Base-by-base conservation (phyloP, 2,329 filamentous ascomycete species). In the Neocatenulostroma microsporum region DNA sequence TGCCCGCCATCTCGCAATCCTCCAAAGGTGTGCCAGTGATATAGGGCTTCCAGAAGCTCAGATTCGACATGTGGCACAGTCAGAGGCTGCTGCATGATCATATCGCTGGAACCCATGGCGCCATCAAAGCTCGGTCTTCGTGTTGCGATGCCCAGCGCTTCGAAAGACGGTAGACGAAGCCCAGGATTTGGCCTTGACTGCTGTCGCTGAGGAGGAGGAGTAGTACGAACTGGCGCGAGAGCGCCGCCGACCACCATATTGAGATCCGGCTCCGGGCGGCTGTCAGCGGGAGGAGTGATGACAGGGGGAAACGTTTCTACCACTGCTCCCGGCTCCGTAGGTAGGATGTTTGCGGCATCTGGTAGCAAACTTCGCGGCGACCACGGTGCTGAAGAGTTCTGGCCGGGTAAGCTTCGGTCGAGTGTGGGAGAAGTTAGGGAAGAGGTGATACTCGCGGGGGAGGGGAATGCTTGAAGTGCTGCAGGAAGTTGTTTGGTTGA, bases 81-180 rank as follows among this genome's bases (percentile, higher is more conserved):
- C 8, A 12, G 3, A 21, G 11, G 6, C 21, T 11, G 10, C 31
- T 23, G 20, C n/a, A n/a, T n/a, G n/a, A n/a, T n/a, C n/a, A n/a
- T n/a, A n/a, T n/a, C n/a, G n/a, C n/a, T n/a, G n/a, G n/a, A n/a
- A n/a, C n/a, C n/a, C n/a, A n/a, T n/a, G n/a, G n/a, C n/a, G n/a
- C n/a, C n/a, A n/a, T n/a, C n/a, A n/a, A n/a, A n/a, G n/a, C n/a
- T n/a, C n/a, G n/a, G n/a, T n/a, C n/a, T n/a, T 30, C 68, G 66
- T 33, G 62, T 59, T 35, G 64, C 63, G 40, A 72, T 72, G 21
- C 69, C 69, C 33, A 74, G 60, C 13, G 63, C 57, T 37, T 74
- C 64, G 49, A 75, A 74, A 2, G 70, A 70, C 4, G 71, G 72
- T 12, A 76, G 62, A 36, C 71, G 67, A 26, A 76, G 55, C 40